These are phyloP conservation scores for Rhynchospora breviuscula DNA, from an alignment of 176 grass and related monocot genomes.

Conservation along the genomic window DNA sequence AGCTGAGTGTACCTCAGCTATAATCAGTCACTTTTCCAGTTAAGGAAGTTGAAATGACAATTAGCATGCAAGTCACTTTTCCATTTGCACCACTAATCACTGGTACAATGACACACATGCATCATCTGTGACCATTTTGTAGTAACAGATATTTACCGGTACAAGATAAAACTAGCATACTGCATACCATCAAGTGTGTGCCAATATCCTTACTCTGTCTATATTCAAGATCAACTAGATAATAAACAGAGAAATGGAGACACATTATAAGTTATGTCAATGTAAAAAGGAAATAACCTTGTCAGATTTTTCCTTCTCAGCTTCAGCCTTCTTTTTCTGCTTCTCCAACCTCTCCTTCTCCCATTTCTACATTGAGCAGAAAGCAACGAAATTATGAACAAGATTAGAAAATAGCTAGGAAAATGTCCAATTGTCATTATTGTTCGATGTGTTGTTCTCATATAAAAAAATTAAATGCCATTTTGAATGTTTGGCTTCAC, in stretches of 20 bases:
- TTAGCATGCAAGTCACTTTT: not conserved
- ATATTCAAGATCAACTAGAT: not conserved
- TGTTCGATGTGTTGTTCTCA: slow-evolving; percentile 2
- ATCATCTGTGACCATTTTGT: not conserved
- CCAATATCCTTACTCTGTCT: slow-evolving; percentile 2
- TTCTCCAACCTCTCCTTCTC: slow-evolving; percentile 80
- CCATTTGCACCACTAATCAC: not conserved
- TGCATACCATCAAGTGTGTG: not conserved
- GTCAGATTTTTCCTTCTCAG: slow-evolving; percentile 28
- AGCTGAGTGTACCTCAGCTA: not conserved
- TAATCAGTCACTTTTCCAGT: not conserved
- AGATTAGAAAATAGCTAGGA: not conserved
- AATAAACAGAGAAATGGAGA: not conserved
- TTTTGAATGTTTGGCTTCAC: not conserved
- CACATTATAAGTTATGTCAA: not conserved
- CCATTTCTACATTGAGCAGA: slow-evolving; percentile 50
- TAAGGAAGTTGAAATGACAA: not conserved
- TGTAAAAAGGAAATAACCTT: slow-evolving; percentile 17
- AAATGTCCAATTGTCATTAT: not conserved
- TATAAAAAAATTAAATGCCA: not conserved
- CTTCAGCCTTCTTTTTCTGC: slow-evolving; percentile 44
- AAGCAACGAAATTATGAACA: not conserved
- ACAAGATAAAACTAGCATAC: not conserved
- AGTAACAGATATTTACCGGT: not conserved
- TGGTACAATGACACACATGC: not conserved